phyloP scores from a whole-genome alignment of 2,329 filamentous ascomycete genomes.

The Botrytis paeoniae region DNA sequence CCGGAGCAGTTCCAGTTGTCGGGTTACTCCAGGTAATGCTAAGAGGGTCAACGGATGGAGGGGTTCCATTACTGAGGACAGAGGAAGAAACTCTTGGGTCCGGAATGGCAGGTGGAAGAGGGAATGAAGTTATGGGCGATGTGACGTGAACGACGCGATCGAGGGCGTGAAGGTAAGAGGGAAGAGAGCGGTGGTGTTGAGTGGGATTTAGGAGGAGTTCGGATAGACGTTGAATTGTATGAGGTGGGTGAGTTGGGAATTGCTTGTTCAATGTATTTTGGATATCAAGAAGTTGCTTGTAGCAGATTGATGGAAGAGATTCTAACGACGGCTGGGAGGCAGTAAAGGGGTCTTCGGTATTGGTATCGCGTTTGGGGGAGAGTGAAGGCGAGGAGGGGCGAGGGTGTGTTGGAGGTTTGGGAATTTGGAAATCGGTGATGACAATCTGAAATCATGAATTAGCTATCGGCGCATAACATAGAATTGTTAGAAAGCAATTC shows the following conservation, averaged over 20 bases:
- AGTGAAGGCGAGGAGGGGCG: constrained; percentile 43
- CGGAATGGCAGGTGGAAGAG: constrained; percentile 66
- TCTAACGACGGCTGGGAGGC: not conserved
- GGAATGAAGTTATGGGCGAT: constrained; percentile 75
- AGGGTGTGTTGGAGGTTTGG: constrained; percentile 35
- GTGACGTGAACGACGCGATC: constrained; percentile 90
- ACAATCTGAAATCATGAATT: constrained; percentile 41
- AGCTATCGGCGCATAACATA: not conserved
- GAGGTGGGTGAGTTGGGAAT: constrained; percentile 76
- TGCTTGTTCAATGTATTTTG: constrained; percentile 57
- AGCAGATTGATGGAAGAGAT: constrained; percentile 6
- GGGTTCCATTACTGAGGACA: constrained; percentile 57
- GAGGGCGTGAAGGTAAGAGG: constrained; percentile 84
- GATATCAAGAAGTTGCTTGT: constrained; percentile 52
- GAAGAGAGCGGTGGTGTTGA: constrained; percentile 75
- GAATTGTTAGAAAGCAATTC: too few species aligned
- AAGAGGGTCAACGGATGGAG: constrained; percentile 36
- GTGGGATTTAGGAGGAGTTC: constrained; percentile 79
- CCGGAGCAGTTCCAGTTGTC: constrained; percentile 36
- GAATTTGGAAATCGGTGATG: constrained; percentile 61
- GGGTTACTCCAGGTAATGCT: constrained; percentile 50
- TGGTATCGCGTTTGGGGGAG: constrained; percentile 45
- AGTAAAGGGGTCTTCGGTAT: constrained; percentile 45
- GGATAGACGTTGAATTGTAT: constrained; percentile 87
- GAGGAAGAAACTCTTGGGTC: constrained; percentile 53